Evolutionary conservation across 2,329 filamentous ascomycete genomes (phyloP).

Genomic region (Rhynchosporium secalis): DNA sequence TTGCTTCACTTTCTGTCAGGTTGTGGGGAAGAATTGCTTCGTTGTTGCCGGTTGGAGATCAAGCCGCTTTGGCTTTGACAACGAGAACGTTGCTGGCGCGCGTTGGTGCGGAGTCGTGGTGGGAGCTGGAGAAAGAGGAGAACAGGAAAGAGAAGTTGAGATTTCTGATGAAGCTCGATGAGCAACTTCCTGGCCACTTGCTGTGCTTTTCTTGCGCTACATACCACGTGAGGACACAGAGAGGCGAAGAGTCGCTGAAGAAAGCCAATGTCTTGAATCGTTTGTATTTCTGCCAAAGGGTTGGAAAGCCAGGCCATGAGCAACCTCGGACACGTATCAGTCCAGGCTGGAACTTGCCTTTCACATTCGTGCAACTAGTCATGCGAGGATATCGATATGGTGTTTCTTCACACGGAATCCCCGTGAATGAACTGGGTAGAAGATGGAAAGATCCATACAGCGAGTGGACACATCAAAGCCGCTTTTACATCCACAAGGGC

Average conservation of each 20-base stretch:
- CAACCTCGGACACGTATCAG: slow-evolving; percentile 55
- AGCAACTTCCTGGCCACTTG: slow-evolving; percentile 53
- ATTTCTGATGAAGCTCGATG: slow-evolving; percentile 54
- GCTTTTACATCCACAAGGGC: slow-evolving; percentile 54
- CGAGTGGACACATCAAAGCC: slow-evolving; percentile 55
- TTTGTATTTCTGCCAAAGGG: slow-evolving; percentile 56
- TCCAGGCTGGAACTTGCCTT: slow-evolving; percentile 55
- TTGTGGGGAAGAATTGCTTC: slow-evolving; percentile 49
- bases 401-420: slow-evolving; percentile 48
- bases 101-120: slow-evolving; percentile 45
- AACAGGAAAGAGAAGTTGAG: slow-evolving; percentile 49
- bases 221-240: slow-evolving; percentile 55
- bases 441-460: slow-evolving; percentile 52
- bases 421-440: slow-evolving; percentile 48
- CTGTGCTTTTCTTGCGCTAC: slow-evolving; percentile 58
- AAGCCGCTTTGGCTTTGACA: slow-evolving; percentile 50
- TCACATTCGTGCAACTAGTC: slow-evolving; percentile 58
- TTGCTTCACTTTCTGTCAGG: slow-evolving; percentile 47
- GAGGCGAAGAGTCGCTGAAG: slow-evolving; percentile 54
- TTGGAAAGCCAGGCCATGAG: slow-evolving; percentile 47
- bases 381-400: slow-evolving; percentile 51
- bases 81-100: slow-evolving; percentile 48
- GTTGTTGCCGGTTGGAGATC: slow-evolving; percentile 47
- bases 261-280: slow-evolving; percentile 55
- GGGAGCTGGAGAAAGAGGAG: slow-evolving; percentile 43